These are phyloP conservation scores for Ogataea degrootiae DNA, from an alignment of 805 yeast species.

Conservation along the genomic window DNA sequence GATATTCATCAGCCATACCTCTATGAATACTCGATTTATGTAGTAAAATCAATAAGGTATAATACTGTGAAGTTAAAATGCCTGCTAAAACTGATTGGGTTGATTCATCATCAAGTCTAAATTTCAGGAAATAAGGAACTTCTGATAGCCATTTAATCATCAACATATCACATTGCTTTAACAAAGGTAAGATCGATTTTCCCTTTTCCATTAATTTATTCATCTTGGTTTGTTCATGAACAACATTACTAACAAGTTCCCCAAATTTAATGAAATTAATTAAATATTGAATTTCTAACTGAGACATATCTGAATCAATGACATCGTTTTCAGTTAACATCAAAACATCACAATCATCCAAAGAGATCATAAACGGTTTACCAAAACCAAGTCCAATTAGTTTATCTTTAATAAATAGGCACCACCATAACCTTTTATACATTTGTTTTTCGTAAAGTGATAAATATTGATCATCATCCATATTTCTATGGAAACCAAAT, in stretches of 20 bases:
- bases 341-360: conserved; percentile 74
- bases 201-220: conserved; percentile 52
- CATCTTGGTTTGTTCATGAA: conserved; percentile 66
- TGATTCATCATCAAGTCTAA: conserved; percentile 50
- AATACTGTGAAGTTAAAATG: conserved; percentile 62
- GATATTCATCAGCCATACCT: conserved; percentile 30
- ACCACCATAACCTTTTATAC: conserved; percentile 55
- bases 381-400: conserved; percentile 69
- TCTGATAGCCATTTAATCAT: conserved; percentile 74
- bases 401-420: conserved; percentile 65
- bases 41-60: conserved; percentile 63
- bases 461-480: conserved; percentile 9
- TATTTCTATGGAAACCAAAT: conserved; percentile 62
- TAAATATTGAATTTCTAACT: conserved; percentile 50
- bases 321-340: conserved; percentile 67
- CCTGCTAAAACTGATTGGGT: conserved; percentile 56
- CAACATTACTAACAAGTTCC: conserved; percentile 65
- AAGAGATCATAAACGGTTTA: conserved; percentile 61
- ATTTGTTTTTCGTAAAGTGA: conserved; percentile 20
- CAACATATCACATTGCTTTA: conserved; percentile 64
- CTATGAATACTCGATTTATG: conserved; percentile 64
- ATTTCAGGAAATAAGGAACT: conserved; percentile 58
- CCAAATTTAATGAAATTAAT: conserved; percentile 62
- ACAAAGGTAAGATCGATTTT: conserved; percentile 34
- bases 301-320: conserved; percentile 46